These are phyloP conservation scores for Pythium vanterpoolii DNA, from an alignment of 352 stramenopile species.

Conservation along the genomic window DNA sequence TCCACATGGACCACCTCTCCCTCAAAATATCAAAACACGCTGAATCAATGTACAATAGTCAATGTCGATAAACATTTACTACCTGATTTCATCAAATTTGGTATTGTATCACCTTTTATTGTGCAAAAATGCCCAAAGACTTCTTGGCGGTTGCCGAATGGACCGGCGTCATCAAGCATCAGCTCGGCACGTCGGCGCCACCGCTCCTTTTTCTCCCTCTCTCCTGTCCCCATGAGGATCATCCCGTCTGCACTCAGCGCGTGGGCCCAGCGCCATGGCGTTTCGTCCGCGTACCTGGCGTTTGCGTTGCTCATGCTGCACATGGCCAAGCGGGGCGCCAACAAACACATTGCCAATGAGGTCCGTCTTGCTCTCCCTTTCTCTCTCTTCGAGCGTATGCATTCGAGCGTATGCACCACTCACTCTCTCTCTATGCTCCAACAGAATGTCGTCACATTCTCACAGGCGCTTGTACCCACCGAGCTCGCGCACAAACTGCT, in stretches of 20 bases:
- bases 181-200: not conserved
- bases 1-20: not conserved
- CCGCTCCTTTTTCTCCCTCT: not conserved
- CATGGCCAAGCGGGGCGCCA: constrained; percentile 23
- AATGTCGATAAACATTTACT: not conserved
- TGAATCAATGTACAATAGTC: not conserved
- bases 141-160: not conserved
- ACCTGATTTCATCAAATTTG: not conserved
- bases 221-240: constrained; percentile 21
- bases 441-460: constrained; percentile 46
- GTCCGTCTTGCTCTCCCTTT: constrained; percentile 9
- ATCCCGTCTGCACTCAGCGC: constrained; percentile 8
- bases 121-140: not conserved
- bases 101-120: not conserved
- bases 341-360: constrained; percentile 20
- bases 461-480: constrained; percentile 46
- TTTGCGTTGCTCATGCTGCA: constrained; percentile 28
- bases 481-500: constrained; percentile 64
- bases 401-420: not conserved
- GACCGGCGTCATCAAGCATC: constrained; percentile 5
- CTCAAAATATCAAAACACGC: constrained; percentile 8
- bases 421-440: not conserved
- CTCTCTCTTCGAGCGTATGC: too few species aligned
- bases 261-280: constrained; percentile 23
- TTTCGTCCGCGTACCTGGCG: constrained; percentile 21